Evolutionary conservation across 1,284 basidiomycete species (phyloP).

Genomic region (Cystobasidiaceae sp.): DNA sequence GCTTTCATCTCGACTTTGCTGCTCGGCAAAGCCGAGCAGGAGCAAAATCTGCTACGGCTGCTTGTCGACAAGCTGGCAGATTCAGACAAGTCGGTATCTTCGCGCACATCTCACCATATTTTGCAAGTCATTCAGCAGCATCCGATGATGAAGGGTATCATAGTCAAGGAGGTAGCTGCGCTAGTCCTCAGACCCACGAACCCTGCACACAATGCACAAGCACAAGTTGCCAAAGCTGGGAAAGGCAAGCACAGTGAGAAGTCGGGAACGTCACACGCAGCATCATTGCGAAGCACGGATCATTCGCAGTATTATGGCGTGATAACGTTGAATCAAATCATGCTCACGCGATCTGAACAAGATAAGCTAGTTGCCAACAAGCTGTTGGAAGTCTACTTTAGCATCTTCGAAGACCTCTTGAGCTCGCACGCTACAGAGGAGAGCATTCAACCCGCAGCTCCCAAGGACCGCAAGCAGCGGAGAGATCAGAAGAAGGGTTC

Average conservation of each 20-base stretch:
- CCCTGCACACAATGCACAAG: too few relatives aligned
- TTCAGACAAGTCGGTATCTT: constrained; percentile 78
- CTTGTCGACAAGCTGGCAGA: constrained; percentile 96
- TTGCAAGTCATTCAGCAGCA: constrained; percentile 85
- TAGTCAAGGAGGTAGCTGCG: constrained; percentile 79
- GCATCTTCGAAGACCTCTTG: constrained; percentile 84
- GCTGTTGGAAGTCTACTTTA: constrained; percentile 88
- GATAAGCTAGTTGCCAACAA: constrained; percentile 74
- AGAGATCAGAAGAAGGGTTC: constrained; percentile 38
- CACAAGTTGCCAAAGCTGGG: constrained; percentile 35
- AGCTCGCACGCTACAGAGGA: constrained; percentile 48
- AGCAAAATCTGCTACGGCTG: constrained; percentile 86
- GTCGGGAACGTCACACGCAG: constrained; percentile 2
- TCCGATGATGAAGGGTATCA: constrained; percentile 86
- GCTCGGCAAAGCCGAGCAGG: constrained; percentile 88
- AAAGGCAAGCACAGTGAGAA: constrained; percentile 41
- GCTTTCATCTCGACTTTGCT: constrained; percentile 66
- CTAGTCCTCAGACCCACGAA: constrained; percentile 63
- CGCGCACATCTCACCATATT: constrained; percentile 81
- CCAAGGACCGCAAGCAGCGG: constrained; percentile 35
- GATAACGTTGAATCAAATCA: constrained; percentile 91
- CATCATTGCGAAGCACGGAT: constrained; percentile 44
- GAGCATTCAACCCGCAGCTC: constrained; percentile 28
- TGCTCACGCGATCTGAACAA: constrained; percentile 59
- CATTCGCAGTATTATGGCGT: constrained; percentile 85